Evolutionary conservation across 2,329 filamentous ascomycete species (phyloP), one percentile per base, ranked within the genome.

Genomic region (Hypoxylon sp.): DNA sequence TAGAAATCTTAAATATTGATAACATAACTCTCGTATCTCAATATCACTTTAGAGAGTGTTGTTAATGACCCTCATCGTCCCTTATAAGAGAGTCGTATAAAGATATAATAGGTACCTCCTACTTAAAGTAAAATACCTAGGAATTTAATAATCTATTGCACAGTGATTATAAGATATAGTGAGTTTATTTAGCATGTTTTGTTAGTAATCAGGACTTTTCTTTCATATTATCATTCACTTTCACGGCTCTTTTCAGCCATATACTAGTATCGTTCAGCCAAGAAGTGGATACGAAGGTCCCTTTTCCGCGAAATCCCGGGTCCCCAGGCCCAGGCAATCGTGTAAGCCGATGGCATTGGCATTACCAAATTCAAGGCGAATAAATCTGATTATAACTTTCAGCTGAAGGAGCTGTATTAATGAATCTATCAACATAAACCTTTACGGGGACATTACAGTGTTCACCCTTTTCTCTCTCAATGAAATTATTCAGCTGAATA

Each of bases 291-390:
- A 60, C 24, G 37, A 61, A 46, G 37, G 17, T 14, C 35, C 10
- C 35, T 26, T 42, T 33, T 31, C 48, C 57, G 37, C 11, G 31
- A 37, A 61, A 33, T 61, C 33, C 57, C 47, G 26, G 47, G 8
- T 17, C 39, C 33, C 33, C 33, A 14, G 35, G 9, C 33, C 33
- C 33, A 14, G 35, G 9, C 22, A 35, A 17, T 19, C 31, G n/a
- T 35, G 31, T 17, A 53, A 50, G 48, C 57, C 35, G 22, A 33
- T 54, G 39, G 31, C 51, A 53, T 53, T 53, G 17, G 33, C 46
- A 14, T 31, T 51, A 50, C 39, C 17, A 42, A 42, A 58, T 42
- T 31, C 13, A 9, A 22, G 14, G 13, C 19, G 11, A n/a, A 11
- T 11, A 6, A 22, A 22, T 39, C 24, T 9, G 39, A 39, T 24